Percentiles rank a stretch among this genome's conserved stretches.
Conservation (phyloP, 495 filamentous ascomycete species). For the Xylaria bambusicola region DNA sequence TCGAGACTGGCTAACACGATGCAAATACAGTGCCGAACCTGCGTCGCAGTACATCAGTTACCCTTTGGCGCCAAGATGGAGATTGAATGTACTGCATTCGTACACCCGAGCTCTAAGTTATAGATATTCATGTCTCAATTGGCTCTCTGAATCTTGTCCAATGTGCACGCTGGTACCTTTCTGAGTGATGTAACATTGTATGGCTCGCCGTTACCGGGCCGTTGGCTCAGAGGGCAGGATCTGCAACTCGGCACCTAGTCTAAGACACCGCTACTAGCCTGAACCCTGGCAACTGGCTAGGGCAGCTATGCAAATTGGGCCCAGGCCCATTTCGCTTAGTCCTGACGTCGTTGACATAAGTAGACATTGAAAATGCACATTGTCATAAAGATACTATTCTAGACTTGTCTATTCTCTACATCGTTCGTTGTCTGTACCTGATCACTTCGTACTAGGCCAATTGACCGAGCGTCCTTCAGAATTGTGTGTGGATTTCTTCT, state of each 20-base stretch:
- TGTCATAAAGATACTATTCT: too few species aligned
- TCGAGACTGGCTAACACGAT: constrained; percentile 9
- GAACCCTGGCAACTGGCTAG: too few species aligned
- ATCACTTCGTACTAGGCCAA: too few species aligned
- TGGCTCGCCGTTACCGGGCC: neutral
- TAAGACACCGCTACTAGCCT: too few species aligned
- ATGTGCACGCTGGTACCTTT: too few species aligned
- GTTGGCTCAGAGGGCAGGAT: neutral
- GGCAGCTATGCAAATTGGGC: neutral
- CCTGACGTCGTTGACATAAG: constrained; percentile 9
- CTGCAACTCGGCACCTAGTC: too few species aligned
- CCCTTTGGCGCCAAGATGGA: constrained; percentile 69
- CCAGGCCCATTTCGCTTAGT: neutral
- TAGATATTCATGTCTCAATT: neutral
- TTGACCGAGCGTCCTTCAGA: too few species aligned
- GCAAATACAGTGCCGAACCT: constrained; percentile 51
- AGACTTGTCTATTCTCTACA: neutral
- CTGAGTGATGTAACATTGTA: too few species aligned
- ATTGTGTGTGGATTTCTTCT: too few species aligned
- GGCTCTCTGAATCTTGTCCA: too few species aligned
- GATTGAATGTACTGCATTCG: constrained; percentile 67
- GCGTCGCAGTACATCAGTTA: constrained; percentile 67
- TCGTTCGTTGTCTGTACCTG: too few species aligned
- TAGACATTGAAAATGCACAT: too few species aligned
- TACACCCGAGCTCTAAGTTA: constrained; percentile 18